Evolutionary conservation across 495 filamentous ascomycete species (phyloP), one percentile per base, ranked within the genome.

Genomic region (Xylaria bambusicola): DNA sequence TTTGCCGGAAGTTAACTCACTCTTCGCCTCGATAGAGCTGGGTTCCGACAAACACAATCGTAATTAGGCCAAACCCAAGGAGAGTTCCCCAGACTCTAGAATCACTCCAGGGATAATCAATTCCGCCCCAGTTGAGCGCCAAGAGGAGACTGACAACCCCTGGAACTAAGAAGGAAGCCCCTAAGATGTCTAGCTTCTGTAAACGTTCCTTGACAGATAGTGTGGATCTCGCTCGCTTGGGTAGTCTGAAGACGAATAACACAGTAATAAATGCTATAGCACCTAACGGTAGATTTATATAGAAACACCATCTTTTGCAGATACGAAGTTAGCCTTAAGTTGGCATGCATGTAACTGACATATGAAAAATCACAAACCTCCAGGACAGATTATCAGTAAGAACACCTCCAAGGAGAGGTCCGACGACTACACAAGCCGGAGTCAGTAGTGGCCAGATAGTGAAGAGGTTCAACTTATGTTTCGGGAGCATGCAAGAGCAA

Each of bases 41-140:
- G 10, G 80, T 73, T 6, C 63, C 73, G 21, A 80, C 65, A 66
- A 86, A 87, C 76, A 35, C 23, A 23, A 58, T 49, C 36, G 56
- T 58, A 50, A 63, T 35, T 36, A 61, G 61, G n/a, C 52, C 49
- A 62, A 51, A 56, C 56, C 63, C 59, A 36, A 66, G 29, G 17
- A 64, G 27, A 2, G 26, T 42, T 40, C 56, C 64, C 64, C 61
- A 66, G 31, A 68, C 59, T 18, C 58, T 54, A 20, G 48, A 24
- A 21, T 63, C 51, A 31, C 42, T 60, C 63, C 61, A 68, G 82
- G 82, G 41, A 53, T 83, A 77, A 7, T 77, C 73, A 2, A 72
- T 66, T 9, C 84, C 86, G 4, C 85, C 87, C 76, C 79, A 89
- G 68, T 90, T 82, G 18, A 90, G 75, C 23, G 85, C 86, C 31